Evolutionary conservation across 495 filamentous ascomycete genomes (phyloP).

Genomic region (Pyrenopolyporus hunteri): DNA sequence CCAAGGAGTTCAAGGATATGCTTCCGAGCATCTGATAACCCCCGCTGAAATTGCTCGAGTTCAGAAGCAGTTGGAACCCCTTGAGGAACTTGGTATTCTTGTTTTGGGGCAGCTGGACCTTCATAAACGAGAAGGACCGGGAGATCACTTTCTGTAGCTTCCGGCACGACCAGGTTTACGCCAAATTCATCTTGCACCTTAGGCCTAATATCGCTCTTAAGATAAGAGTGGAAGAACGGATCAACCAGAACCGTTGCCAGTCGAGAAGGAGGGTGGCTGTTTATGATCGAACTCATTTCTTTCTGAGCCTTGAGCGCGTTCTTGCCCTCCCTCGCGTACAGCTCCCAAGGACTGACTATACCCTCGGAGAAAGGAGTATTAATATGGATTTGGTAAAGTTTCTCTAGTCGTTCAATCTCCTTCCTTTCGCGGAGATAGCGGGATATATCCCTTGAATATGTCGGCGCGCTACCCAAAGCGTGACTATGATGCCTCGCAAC

Average conservation of each 20-base stretch:
- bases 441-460: constrained; percentile 81
- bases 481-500: constrained; percentile 75
- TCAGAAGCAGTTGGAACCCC: constrained; percentile 63
- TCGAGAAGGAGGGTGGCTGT: constrained; percentile 78
- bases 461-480: constrained; percentile 70
- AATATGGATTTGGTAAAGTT: constrained; percentile 77
- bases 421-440: constrained; percentile 80
- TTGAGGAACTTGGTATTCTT: constrained; percentile 71
- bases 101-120: constrained; percentile 60
- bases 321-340: constrained; percentile 84
- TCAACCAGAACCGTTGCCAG: constrained; percentile 74
- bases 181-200: constrained; percentile 74
- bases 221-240: constrained; percentile 83
- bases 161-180: constrained; percentile 79
- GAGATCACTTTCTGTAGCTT: constrained; percentile 58
- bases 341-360: constrained; percentile 76
- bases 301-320: constrained; percentile 78
- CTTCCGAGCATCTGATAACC: constrained; percentile 72
- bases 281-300: constrained; percentile 80
- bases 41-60: constrained; percentile 68
- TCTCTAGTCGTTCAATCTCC: constrained; percentile 79
- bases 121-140: constrained; percentile 87
- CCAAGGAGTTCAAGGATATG: constrained; percentile 73
- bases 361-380: constrained; percentile 67
- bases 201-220: constrained; percentile 66